Evolutionary conservation across 257 asterid genomes (phyloP).

Genomic region (Solanum medicagineum): DNA sequence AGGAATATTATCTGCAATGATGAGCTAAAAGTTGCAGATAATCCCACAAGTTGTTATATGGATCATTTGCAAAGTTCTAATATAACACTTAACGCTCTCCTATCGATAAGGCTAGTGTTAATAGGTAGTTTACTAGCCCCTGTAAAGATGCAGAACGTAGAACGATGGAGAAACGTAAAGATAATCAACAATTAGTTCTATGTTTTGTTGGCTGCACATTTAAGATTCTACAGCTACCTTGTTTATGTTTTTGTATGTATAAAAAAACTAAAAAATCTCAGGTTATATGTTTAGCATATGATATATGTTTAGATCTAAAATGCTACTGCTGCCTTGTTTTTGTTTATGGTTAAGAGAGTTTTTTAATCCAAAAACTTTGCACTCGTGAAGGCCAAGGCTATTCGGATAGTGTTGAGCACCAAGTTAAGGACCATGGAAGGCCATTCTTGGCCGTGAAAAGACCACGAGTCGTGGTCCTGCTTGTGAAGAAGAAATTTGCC

Average conservation of each 20-base stretch:
- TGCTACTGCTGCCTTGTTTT: neutral
- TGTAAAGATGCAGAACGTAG: conserved; percentile 15
- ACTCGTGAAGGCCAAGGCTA: too few relatives aligned
- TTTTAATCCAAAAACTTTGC: neutral
- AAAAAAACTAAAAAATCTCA: too few relatives aligned
- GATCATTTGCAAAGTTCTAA: neutral
- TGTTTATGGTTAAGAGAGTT: neutral
- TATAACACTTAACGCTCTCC: neutral
- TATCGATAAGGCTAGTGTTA: neutral
- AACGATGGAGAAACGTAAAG: neutral
- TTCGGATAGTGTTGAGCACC: too few relatives aligned
- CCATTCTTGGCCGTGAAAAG: too few relatives aligned
- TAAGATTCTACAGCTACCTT: too few relatives aligned
- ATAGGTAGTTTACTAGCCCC: neutral
- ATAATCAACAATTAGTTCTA: neutral
- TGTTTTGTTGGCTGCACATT: neutral
- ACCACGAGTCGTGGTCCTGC: too few relatives aligned
- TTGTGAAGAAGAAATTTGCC: too few relatives aligned
- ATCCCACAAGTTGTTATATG: neutral
- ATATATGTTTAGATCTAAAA: neutral
- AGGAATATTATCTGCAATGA: conserved; percentile 29
- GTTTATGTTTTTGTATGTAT: too few relatives aligned
- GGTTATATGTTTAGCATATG: neutral
- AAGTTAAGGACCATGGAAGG: too few relatives aligned
- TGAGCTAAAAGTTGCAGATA: neutral